Base-by-base conservation (phyloP, 164 flowering plant species). In the Magnolia sinica region DNA sequence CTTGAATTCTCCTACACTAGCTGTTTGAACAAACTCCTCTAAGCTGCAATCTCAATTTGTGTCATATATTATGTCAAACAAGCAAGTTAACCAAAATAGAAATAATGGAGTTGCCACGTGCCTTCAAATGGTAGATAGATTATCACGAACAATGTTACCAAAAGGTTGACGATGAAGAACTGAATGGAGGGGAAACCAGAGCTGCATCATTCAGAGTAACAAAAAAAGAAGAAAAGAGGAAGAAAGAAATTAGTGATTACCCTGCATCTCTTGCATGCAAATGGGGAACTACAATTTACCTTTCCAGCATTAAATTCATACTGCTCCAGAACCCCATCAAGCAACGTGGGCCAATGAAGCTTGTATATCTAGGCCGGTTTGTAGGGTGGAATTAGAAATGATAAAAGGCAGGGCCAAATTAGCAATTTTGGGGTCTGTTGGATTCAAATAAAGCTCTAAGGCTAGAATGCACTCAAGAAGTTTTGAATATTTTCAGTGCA, bases 161-260 rank as follows among this genome's bases (percentile, higher is more conserved):
- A 87, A 68, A 75, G 81, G 80, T n/a, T 74, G 64, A 31, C 72
- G 86, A 71, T 80, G 86, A 70, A 96, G 87, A 83, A 94, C 83
- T 10, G 91, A 82, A 78, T 87, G 89, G 58, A 96, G 81, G n/a
- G 99, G 97, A 85, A 96, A 90, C 99, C 98, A 94, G 20, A 96
- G 79, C 97, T 95, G 92, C 88, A 87, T 70, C 3, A 19, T 70
- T 64, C 7, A 10, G 61, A 55, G 18, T 11, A 0, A 11, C 11
- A 37, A 9, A 55, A 55, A 55, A 55, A 55, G 5, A 27, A 27
- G 2, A 27, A 27, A 27, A 27, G 0, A 27, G 1, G 0, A 1
- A 27, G 1, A 24, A 20, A 14, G 71, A 27, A 45, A 66, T 76
- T 14, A 73, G 52, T n/a, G 14, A 68, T 31, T 1, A 7, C 5